Evolutionary conservation across 805 yeast species (phyloP).

Genomic region (Metschnikowia cerradonensis): DNA sequence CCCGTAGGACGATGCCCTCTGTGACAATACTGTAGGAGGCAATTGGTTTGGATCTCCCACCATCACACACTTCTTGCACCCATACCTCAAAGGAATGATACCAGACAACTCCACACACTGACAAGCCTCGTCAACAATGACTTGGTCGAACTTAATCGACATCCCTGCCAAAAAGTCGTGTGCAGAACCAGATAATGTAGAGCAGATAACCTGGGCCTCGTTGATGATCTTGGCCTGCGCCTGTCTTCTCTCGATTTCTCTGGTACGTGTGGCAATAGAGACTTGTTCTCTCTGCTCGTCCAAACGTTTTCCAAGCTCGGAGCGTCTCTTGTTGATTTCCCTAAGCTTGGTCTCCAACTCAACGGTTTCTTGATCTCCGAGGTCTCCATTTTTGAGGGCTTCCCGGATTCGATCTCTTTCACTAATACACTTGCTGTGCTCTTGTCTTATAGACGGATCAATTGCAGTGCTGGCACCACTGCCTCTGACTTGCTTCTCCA

Average conservation of each 20-base stretch:
- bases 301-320: constrained; percentile 64
- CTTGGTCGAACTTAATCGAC: constrained; percentile 80
- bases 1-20: constrained; percentile 70
- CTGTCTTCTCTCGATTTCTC: constrained; percentile 74
- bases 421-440: constrained; percentile 47
- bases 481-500: constrained; percentile 55
- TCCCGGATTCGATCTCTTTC: constrained; percentile 56
- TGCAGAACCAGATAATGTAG: constrained; percentile 92
- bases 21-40: constrained; percentile 94
- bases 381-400: constrained; percentile 26
- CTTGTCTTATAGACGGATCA: constrained; percentile 48
- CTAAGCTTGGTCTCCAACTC: constrained; percentile 49
- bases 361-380: constrained; percentile 40
- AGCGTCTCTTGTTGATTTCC: constrained; percentile 56
- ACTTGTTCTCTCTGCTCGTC: constrained; percentile 77
- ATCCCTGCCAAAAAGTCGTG: constrained; percentile 77
- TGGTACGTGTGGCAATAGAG: constrained; percentile 62
- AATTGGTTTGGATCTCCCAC: constrained; percentile 98
- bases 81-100: constrained; percentile 86
- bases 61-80: constrained; percentile 86
- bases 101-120: constrained; percentile 94
- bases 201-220: constrained; percentile 80
- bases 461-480: constrained; percentile 36
- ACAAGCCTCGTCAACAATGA: constrained; percentile 94
- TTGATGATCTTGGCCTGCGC: constrained; percentile 68